Evolutionary conservation across 805 yeast genomes (phyloP).

Genomic region (Saccharomycopsis fodiens): DNA sequence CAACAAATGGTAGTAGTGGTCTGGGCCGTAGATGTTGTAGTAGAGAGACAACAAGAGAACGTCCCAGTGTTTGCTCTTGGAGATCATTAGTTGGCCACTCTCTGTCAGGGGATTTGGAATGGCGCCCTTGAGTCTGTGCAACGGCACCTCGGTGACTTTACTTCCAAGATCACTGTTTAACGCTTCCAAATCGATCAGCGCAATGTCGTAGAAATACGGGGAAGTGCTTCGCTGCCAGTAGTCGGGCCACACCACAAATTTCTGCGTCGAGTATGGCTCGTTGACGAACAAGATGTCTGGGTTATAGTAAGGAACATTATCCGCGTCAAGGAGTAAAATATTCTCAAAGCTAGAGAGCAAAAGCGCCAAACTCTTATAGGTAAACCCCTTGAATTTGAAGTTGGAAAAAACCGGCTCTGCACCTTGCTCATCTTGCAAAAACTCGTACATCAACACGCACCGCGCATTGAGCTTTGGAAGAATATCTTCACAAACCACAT

Average conservation of each 20-base stretch:
- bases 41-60: slow-evolving; percentile 54
- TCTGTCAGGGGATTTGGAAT: slow-evolving; percentile 63
- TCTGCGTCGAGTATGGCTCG: slow-evolving; percentile 33
- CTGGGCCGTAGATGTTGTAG: slow-evolving; percentile 61
- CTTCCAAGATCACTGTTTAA: slow-evolving; percentile 22
- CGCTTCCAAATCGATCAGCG: slow-evolving; percentile 33
- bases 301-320: slow-evolving; percentile 59
- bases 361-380: slow-evolving; percentile 62
- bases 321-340: slow-evolving; percentile 67
- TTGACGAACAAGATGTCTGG: slow-evolving; percentile 47
- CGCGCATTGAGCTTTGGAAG: slow-evolving; percentile 56
- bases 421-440: slow-evolving; percentile 42
- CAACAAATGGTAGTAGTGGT: slow-evolving; percentile 56
- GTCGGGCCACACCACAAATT: slow-evolving; percentile 60
- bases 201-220: slow-evolving; percentile 51
- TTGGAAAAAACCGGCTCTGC: slow-evolving; percentile 35
- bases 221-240: slow-evolving; percentile 63
- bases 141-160: slow-evolving; percentile 30
- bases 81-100: slow-evolving; percentile 60
- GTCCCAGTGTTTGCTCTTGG: slow-evolving; percentile 50
- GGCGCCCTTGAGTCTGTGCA: slow-evolving; percentile 57
- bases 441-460: slow-evolving; percentile 60
- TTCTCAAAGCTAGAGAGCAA: slow-evolving; percentile 68
- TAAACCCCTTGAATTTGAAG: slow-evolving; percentile 55
- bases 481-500: slow-evolving; percentile 56